Evolutionary conservation across 2,329 filamentous ascomycete genomes (phyloP), one percentile per base, ranked within the genome.

Genomic region (Curvularia verruculosa): DNA sequence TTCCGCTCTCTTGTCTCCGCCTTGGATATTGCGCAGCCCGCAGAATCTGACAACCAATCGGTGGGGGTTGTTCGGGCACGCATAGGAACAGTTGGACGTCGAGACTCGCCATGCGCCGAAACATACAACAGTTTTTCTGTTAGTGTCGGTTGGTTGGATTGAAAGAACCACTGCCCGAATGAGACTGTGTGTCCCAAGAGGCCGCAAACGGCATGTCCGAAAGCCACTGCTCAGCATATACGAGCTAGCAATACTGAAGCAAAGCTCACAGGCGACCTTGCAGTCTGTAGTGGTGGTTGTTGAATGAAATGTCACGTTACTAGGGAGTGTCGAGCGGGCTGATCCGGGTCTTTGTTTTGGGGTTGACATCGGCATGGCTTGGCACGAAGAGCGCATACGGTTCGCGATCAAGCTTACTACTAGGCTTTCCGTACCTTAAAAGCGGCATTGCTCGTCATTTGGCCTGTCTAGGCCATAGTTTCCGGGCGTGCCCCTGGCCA

Each of bases 1-100:
- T 51, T 40, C 47, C 52, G 52, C 52, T 55, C 39, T 51, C 52
- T 55, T 55, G 52, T 45, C 47, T 51, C 47, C 47, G 52, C 29
- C 52, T 55, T 55, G 47, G 52, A 28, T 5, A 9, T 39, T 18
- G n/a, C 39, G 13, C 39, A 37, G 40, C 23, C 18, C 23, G 18
- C 29, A 45, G 21, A 23, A 19, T 5, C 34, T 45, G 26, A 37
- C 24, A 13, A 37, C 52, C 52, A 51, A 55, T 55, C 12, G 24
- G 28, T 4, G 12, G 19, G 18, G n/a, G 13, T 3, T 15, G 24
- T 28, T 5, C 1, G 23, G 15, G n/a, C 52, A 55, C 47, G 52
- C 52, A 29, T n/a, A 18, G 18, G 28, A 39, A 10, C 24, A 31
- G 52, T 51, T 55, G 52, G 47, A 41, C 23, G 12, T 45, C 5